Evolutionary conservation across 305 asterid genomes (phyloP).

Genomic region (Fraxinus paxiana): DNA sequence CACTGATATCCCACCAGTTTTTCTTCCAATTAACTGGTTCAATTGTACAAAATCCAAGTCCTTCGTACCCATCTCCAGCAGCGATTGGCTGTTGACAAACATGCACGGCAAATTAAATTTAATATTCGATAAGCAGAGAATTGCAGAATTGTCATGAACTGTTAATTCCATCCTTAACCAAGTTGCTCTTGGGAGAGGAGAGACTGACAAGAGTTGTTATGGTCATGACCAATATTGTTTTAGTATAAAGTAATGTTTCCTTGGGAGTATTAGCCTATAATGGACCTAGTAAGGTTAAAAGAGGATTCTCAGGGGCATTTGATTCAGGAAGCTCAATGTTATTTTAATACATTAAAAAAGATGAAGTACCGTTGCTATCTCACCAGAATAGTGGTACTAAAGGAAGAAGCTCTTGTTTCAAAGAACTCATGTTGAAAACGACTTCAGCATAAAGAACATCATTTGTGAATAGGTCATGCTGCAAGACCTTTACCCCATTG

Average conservation of each 20-base stretch:
- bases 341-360: conserved; percentile 1
- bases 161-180: neutral
- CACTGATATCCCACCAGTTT: conserved; percentile 94
- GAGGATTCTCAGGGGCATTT: conserved; percentile 1
- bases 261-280: neutral
- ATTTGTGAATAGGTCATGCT: conserved; percentile 90
- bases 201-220: neutral
- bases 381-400: conserved; percentile 96
- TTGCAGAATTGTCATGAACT: conserved; percentile 2
- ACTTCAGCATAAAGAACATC: conserved; percentile 95
- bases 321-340: neutral
- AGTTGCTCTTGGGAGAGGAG: neutral
- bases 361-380: conserved; percentile 30
- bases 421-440: conserved; percentile 80
- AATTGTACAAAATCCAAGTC: conserved; percentile 89
- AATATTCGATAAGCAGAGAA: neutral
- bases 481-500: conserved; percentile 69
- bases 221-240: neutral
- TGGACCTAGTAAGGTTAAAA: neutral
- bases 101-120: conserved; percentile 25
- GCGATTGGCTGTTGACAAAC: conserved; percentile 72
- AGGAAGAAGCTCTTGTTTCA: conserved; percentile 92
- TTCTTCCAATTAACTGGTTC: conserved; percentile 91
- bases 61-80: conserved; percentile 96
- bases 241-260: neutral